Evolutionary conservation across 805 yeast genomes (phyloP).

Genomic region (Zygotorulaspora danielsina): DNA sequence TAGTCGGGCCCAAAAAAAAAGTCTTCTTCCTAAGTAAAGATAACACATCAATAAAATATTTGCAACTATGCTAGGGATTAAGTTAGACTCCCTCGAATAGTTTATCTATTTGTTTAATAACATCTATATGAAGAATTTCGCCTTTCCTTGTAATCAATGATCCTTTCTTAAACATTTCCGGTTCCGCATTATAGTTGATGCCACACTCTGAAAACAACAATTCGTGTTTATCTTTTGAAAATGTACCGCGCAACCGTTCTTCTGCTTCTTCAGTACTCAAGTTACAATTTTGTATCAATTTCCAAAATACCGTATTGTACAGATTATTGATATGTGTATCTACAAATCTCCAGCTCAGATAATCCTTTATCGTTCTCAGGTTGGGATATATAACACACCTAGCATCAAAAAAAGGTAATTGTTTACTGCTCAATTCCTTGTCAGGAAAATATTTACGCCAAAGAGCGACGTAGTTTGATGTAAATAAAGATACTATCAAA

Average conservation of each 20-base stretch:
- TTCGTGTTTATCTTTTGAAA: slow-evolving; percentile 84
- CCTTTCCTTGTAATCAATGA: slow-evolving; percentile 51
- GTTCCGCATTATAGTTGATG: slow-evolving; percentile 87
- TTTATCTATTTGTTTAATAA: slow-evolving; percentile 37
- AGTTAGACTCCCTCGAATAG: slow-evolving; percentile 32
- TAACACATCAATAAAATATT: slow-evolving; percentile 8
- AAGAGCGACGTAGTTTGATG: slow-evolving; percentile 63
- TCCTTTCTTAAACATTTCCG: slow-evolving; percentile 85
- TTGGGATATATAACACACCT: slow-evolving; percentile 85
- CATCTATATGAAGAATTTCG: slow-evolving; percentile 40
- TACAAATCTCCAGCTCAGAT: slow-evolving; percentile 90
- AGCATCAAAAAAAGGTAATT: slow-evolving; percentile 86
- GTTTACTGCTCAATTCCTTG: slow-evolving; percentile 42
- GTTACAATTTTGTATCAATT: slow-evolving; percentile 64
- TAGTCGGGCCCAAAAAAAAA: slow-evolving; percentile 2
- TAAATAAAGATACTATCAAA: slow-evolving; percentile 76
- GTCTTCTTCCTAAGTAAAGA: slow-evolving; percentile 15
- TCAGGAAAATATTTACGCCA: slow-evolving; percentile 64
- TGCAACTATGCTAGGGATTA: slow-evolving; percentile 4
- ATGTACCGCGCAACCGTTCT: slow-evolving; percentile 65
- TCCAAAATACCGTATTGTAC: slow-evolving; percentile 93
- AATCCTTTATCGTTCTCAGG: slow-evolving; percentile 58
- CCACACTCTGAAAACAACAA: slow-evolving; percentile 72
- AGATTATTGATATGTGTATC: slow-evolving; percentile 95
- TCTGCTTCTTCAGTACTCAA: slow-evolving; percentile 80